Evolutionary conservation across 2,329 filamentous ascomycete genomes (phyloP), one percentile per base, ranked within the genome.

Genomic region (Knufia fluminis): DNA sequence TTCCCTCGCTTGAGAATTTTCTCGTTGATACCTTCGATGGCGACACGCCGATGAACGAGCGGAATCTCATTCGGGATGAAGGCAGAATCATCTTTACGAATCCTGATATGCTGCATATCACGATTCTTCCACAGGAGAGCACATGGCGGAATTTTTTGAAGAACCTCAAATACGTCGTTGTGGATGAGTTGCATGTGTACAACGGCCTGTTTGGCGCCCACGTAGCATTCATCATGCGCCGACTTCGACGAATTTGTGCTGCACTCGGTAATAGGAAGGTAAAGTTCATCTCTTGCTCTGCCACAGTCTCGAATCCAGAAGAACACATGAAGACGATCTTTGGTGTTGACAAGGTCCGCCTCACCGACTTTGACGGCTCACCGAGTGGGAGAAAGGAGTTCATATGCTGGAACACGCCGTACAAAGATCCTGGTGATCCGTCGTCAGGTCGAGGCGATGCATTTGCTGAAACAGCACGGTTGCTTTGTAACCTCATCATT

Each of bases 381-480:
- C 92, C 92, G 0, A 88, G 88, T 4, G 88, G 91, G 0, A 77
- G 88, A 19, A 97, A 97, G 63, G 91, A 97, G 61, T 97, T 97
- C 51, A 63, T 98, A 4, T 97, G 90, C 66, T 98, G 92, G 92
- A 97, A 98, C 60, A 96, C 91, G 0, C 92, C 92, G 0, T 95
- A 81, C 66, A 94, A 89, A 64, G 91, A 96, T 58, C 88, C 91
- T 0, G 78, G 76, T 1, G 91, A 97, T 65, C 86, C 89, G 7
- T 80, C 85, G 0, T 94, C 87, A 59, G 91, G 92, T 1, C 80
- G 92, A 51, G 87, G 86, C 12, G 87, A 87, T 63, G 82, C 83
- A 2, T 80, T 94, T 64, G 77, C 79, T 3, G 91, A 98, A 67
- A 85, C 87, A n/a, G 88, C 92, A 1, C 82, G 86, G 38, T 70